Evolutionary conservation across 805 yeast genomes (phyloP), one percentile per base, ranked within the genome.

Genomic region (Wickerhamiella sergipiensis): DNA sequence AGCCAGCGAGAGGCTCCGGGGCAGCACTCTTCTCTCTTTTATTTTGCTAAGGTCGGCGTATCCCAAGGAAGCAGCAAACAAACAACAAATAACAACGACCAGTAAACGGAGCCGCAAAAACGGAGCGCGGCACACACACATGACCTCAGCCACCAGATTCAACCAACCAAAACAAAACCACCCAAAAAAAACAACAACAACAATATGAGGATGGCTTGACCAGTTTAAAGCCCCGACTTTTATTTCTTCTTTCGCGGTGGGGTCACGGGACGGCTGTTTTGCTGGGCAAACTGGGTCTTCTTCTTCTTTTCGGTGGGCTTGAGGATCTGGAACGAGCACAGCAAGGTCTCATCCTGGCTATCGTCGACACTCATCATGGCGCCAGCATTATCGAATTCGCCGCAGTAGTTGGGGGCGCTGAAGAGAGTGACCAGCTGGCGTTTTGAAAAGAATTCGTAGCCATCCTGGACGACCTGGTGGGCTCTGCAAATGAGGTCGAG

Each of bases 391-490:
- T 90, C 98, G 66, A 90, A 90, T 70, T 92, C 97, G 62, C 98
- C 98, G 77, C 97, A 92, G 68, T 89, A 89, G 71, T 92, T 92
- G 61, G 98, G 98, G 52, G 98, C 98, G 50, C 92, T 81, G 67
- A 90, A 90, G 59, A 90, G 75, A 31, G 98, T 90, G 47, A 90
- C 97, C 65, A 90, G 77, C 70, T 90, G 97, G 65, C 97, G 83
- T 69, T 90, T 90, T 57, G 92, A 80, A 69, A 92, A 90, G 67
- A 90, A 90, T 73, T 90, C 97, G 70, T 92, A 90, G 59, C 98
- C 98, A 70, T 90, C 98, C 72, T 90, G 98, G 55, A 90, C 98
- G 57, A 90, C 98, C 72, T 90, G 97, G 75, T 90, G 98, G 46
- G 97, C 97, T 67, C 98, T 80, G 73, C 97, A 92, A 63, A 90